Conservation (phyloP, 1,284 basidiomycete genomes). For the Puccinia polysora region DNA sequence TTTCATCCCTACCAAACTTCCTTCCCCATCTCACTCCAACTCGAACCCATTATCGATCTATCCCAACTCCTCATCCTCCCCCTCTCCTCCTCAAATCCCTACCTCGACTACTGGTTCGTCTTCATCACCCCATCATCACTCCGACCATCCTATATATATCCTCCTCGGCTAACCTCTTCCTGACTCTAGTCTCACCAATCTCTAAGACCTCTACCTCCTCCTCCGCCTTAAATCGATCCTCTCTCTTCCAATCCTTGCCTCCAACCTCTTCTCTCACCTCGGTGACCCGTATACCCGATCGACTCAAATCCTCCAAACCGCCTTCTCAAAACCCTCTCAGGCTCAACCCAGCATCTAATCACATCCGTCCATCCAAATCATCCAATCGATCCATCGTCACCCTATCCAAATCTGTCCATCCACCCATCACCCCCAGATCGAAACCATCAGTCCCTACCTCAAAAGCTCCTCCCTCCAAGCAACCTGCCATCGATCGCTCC, state of each 20-base stretch:
- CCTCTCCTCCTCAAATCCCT: constrained; percentile 1
- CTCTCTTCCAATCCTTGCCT: no score
- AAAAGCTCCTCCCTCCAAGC: not conserved
- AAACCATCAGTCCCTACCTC: not conserved
- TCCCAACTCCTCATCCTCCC: not conserved
- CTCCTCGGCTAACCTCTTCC: not conserved
- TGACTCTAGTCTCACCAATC: no score
- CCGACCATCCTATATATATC: not conserved
- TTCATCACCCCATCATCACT: not conserved
- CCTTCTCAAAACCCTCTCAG: not conserved
- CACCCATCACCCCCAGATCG: not conserved
- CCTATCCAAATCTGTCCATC: not conserved
- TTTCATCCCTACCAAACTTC: no score
- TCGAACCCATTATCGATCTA: constrained; percentile 16
- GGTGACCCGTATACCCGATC: not conserved
- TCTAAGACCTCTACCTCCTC: no score
- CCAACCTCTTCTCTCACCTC: no score
- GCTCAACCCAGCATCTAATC: no score
- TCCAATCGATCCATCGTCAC: not conserved
- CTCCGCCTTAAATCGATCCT: no score
- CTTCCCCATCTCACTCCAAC: no score
- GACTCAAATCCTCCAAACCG: not conserved
- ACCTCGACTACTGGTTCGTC: constrained; percentile 5
- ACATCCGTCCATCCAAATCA: no score
- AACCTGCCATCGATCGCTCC: constrained; percentile 5